phyloP scores from a whole-genome alignment of 148 eudicot species.

The Nepenthes mirabilis region DNA sequence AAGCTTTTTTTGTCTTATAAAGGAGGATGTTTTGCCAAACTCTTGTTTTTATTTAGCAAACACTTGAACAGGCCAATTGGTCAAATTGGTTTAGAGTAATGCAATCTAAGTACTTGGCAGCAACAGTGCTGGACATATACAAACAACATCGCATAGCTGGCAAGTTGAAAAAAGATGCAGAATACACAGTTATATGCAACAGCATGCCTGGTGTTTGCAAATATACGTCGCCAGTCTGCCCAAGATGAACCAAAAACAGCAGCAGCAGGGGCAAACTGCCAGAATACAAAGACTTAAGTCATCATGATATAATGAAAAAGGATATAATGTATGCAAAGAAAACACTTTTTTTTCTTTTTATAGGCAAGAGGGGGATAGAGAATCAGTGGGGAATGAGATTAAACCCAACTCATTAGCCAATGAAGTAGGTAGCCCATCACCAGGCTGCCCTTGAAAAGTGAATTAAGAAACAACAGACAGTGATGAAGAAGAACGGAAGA shows the following conservation, averaged over 20 bases:
- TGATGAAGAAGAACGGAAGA: no score
- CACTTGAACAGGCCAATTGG: no score
- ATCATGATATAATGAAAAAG: neutral
- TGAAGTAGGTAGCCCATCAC: no score
- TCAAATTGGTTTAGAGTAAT: no score
- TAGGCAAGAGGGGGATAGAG: neutral
- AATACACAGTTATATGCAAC: neutral
- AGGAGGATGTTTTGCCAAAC: no score
- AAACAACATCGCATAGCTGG: neutral
- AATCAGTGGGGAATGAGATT: no score
- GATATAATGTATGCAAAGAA: neutral
- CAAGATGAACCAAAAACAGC: conserved; percentile 83
- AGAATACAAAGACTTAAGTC: conserved; percentile 4
- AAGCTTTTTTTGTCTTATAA: no score
- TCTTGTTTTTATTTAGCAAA: no score
- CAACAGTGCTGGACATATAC: neutral
- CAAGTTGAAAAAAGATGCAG: neutral
- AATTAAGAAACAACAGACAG: no score
- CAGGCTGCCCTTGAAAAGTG: no score
- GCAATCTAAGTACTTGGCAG: neutral
- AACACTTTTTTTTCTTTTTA: neutral
- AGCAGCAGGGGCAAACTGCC: conserved; percentile 79
- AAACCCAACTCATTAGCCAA: no score
- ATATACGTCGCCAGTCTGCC: conserved; percentile 77
- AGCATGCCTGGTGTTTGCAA: conserved; percentile 64